Conservation (phyloP, 441 rosid species). For the Oxalis stricta region DNA sequence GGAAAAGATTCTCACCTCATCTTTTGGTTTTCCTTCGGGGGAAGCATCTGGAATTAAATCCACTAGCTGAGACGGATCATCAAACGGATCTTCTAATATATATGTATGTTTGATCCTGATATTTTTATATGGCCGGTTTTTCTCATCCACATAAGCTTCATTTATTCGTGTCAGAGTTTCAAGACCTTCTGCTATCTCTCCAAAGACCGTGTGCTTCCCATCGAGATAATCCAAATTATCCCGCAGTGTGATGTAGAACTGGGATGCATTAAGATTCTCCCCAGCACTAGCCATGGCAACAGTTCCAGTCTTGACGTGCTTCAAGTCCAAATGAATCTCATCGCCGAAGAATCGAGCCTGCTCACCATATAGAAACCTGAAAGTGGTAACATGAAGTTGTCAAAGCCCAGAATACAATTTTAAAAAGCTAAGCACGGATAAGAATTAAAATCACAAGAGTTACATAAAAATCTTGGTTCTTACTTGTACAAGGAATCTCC, state of each 20-base stretch:
- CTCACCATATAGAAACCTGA: slow-evolving; percentile 74
- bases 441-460: too few relatives aligned
- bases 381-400: neutral
- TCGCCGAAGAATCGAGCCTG: slow-evolving; percentile 88
- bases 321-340: slow-evolving; percentile 80
- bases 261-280: slow-evolving; percentile 95
- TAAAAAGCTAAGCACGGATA: too few relatives aligned
- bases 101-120: slow-evolving; percentile 83
- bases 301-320: slow-evolving; percentile 78
- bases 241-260: slow-evolving; percentile 88
- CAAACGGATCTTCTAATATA: slow-evolving; percentile 80
- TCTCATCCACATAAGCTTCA: slow-evolving; percentile 82
- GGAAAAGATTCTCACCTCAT: slow-evolving; percentile 61
- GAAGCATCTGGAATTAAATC: slow-evolving; percentile 80
- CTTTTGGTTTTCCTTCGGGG: slow-evolving; percentile 90
- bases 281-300: slow-evolving; percentile 98
- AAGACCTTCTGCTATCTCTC: slow-evolving; percentile 87
- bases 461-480: too few relatives aligned
- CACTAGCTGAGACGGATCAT: slow-evolving; percentile 65
- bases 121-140: slow-evolving; percentile 69
- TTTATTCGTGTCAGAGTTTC: slow-evolving; percentile 78
- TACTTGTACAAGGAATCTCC: neutral
- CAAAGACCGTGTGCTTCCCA: slow-evolving; percentile 98
- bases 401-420: too few relatives aligned
- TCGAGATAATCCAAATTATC: slow-evolving; percentile 91